Evolutionary conservation across 2,329 filamentous ascomycete species (phyloP).

Genomic region (Mariannaea elegans): DNA sequence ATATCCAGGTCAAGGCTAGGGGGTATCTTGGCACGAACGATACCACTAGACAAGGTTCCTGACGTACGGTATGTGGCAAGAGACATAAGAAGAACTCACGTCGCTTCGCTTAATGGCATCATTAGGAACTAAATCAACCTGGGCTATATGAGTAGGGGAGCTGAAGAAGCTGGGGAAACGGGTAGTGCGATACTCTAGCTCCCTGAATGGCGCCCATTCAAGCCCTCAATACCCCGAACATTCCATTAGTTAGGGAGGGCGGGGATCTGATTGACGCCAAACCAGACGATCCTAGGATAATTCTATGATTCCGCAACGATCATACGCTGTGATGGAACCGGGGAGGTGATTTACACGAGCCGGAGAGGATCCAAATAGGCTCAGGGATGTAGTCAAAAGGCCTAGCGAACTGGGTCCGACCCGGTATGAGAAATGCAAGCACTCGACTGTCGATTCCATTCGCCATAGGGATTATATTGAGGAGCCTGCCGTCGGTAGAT

Average conservation of each 20-base stretch:
- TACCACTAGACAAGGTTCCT: background rate
- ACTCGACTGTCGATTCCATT: constrained; percentile 9
- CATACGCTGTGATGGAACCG: constrained; percentile 7
- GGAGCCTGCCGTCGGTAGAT: too few species aligned
- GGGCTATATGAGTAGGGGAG: background rate
- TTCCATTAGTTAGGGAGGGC: background rate
- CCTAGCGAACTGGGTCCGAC: constrained; percentile 8
- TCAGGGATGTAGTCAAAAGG: constrained; percentile 2
- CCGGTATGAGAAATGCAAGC: background rate
- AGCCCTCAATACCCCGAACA: background rate
- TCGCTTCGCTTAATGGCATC: constrained; percentile 13
- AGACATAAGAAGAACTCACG: constrained; percentile 4
- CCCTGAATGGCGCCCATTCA: background rate
- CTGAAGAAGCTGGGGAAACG: constrained; percentile 13
- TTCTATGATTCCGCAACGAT: background rate
- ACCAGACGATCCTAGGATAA: background rate
- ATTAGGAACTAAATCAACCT: background rate
- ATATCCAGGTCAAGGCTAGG: constrained; percentile 3
- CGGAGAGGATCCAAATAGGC: constrained; percentile 5
- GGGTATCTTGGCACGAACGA: constrained; percentile 14
- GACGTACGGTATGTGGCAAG: background rate
- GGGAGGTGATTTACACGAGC: constrained; percentile 11
- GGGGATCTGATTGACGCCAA: background rate
- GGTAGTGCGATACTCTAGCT: background rate
- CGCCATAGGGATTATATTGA: too few species aligned